Conservation (phyloP, 2,329 filamentous ascomycete genomes). For the Neocatenulostroma microsporum region DNA sequence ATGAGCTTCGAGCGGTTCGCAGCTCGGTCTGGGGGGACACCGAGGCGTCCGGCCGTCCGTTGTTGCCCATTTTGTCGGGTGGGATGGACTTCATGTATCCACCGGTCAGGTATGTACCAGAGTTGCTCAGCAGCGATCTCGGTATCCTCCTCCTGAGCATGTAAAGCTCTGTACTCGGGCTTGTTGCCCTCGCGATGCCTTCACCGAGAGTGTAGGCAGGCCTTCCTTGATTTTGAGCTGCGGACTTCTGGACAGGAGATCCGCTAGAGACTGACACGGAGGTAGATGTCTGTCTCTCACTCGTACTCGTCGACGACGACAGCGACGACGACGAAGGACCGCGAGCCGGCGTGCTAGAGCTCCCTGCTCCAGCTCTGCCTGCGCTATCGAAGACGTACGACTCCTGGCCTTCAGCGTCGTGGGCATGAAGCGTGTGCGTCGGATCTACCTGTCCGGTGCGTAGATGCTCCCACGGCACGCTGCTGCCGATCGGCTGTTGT, state of each 20-base stretch:
- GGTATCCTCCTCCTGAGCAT: constrained; percentile 12
- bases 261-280: constrained; percentile 18
- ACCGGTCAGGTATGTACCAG: constrained; percentile 1
- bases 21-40: background rate
- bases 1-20: background rate
- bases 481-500: background rate
- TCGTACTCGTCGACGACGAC: background rate
- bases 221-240: constrained; percentile 11
- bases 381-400: constrained; percentile 4
- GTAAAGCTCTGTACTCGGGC: constrained; percentile 14
- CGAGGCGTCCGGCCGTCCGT: background rate
- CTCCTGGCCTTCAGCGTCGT: constrained; percentile 8
- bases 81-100: constrained; percentile 9
- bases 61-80: constrained; percentile 1
- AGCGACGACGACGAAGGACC: background rate
- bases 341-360: background rate
- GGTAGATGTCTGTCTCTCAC: constrained; percentile 16
- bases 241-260: constrained; percentile 3
- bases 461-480: constrained; percentile 16
- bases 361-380: background rate
- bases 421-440: constrained; percentile 18
- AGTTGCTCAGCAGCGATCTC: constrained; percentile 8
- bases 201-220: constrained; percentile 13
- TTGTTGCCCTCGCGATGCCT: constrained; percentile 11
- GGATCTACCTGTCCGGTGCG: constrained; percentile 14